These are phyloP conservation scores for Heracleum sosnowskyi DNA, from an alignment of 129 eudicot genomes.

Conservation along the genomic window DNA sequence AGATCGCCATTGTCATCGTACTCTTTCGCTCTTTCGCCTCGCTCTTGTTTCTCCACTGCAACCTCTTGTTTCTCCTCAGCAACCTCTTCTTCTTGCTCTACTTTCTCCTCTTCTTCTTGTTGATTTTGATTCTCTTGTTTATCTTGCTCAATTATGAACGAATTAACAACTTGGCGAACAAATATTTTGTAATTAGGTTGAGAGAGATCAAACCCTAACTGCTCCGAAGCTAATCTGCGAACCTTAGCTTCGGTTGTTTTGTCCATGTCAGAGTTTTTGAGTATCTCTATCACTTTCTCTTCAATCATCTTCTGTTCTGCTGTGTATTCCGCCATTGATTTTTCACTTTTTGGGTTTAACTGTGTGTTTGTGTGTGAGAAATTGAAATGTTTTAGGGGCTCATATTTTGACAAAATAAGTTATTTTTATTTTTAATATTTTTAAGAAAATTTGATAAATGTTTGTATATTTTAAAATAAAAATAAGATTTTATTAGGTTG, in stretches of 20 bases:
- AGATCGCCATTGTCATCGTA: constrained; percentile 90
- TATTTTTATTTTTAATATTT: too few relatives aligned
- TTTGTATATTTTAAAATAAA: too few relatives aligned
- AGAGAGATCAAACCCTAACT: constrained; percentile 66
- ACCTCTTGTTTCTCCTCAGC: neutral
- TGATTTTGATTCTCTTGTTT: constrained; percentile 16
- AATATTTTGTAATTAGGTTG: constrained; percentile 46
- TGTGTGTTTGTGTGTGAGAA: too few relatives aligned
- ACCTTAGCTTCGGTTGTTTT: constrained; percentile 64
- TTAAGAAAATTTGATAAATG: too few relatives aligned
- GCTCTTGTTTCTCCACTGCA: constrained; percentile 8
- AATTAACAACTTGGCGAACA: constrained; percentile 53
- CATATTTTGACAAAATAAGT: too few relatives aligned
- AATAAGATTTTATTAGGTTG: too few relatives aligned
- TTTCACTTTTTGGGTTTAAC: neutral
- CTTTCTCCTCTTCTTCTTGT: constrained; percentile 33
- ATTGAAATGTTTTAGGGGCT: too few relatives aligned
- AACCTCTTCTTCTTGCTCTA: constrained; percentile 11
- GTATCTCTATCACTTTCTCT: constrained; percentile 57
- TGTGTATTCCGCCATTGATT: neutral
- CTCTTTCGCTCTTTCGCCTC: constrained; percentile 41
- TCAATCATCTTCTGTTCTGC: constrained; percentile 27
- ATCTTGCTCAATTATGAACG: constrained; percentile 38
- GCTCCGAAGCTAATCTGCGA: constrained; percentile 60
- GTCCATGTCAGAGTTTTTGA: constrained; percentile 59